A percentile compares a stretch with the other conserved stretches of the same genome.
Evolutionary conservation across 306 rosid genomes (phyloP).

Genomic region (Casuarina glauca): DNA sequence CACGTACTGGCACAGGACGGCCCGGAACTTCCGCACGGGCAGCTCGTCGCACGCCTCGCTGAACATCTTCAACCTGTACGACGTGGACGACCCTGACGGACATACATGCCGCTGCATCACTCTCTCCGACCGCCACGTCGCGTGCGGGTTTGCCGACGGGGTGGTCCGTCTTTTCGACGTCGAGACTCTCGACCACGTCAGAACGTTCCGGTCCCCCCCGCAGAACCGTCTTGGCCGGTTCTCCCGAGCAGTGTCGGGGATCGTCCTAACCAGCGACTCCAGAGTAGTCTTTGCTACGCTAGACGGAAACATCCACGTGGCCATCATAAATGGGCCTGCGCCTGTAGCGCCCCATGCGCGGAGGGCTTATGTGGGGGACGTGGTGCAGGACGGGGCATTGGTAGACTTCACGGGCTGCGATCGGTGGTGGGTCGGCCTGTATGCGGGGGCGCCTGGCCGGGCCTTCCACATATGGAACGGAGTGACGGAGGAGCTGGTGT

Average conservation of each 20-base stretch:
- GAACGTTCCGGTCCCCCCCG: conserved; percentile 46
- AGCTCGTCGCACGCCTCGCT: conserved; percentile 28
- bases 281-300: conserved; percentile 49
- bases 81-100: conserved; percentile 31
- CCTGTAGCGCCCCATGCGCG: background rate
- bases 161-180: conserved; percentile 72
- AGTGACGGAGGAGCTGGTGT: conserved; percentile 32
- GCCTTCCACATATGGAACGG: conserved; percentile 81
- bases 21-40: conserved; percentile 44
- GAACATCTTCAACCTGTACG: conserved; percentile 39
- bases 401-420: conserved; percentile 65
- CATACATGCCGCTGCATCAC: conserved; percentile 69
- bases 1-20: conserved; percentile 66
- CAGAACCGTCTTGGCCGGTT: conserved; percentile 51
- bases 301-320: conserved; percentile 68
- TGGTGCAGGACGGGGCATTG: conserved; percentile 56
- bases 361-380: conserved; percentile 41
- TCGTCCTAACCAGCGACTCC: conserved; percentile 23
- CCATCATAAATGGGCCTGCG: conserved; percentile 1
- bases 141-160: conserved; percentile 84
- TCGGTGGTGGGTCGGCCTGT: conserved; percentile 79
- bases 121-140: conserved; percentile 64
- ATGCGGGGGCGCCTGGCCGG: conserved; percentile 64
- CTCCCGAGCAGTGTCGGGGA: conserved; percentile 68
- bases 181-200: conserved; percentile 36